Base-by-base conservation (phyloP, 768 basidiomycete genomes). In the Coprinopsis strossmayeri region DNA sequence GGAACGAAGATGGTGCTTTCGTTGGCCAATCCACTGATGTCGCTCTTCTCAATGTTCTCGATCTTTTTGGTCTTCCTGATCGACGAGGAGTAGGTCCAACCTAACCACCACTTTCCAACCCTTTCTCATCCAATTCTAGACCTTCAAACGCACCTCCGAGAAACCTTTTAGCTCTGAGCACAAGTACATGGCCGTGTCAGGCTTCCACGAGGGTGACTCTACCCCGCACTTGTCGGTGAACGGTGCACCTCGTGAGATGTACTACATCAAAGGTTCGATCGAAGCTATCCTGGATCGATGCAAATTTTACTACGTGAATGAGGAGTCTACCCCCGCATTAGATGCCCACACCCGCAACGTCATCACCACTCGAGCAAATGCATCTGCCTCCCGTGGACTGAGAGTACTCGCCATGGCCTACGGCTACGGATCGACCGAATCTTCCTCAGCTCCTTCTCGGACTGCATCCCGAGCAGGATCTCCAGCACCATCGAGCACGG, bases 1-100 rank as follows among this genome's bases (percentile, higher is more conserved):
- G 73, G 51, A 82, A 84, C 53, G 85, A 87, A 49, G 79, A 85
- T 25, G 87, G 89, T 2, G 64, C 73, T 3, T 84, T 75, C 55
- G 81, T 90, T 9, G 94, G 94, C 1, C 94, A 95, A 62, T 82
- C 89, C 5, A 97, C 94, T 0, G 94, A 98, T 58, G 92, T 96
- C 1, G 94, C 95, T 2, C 63, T 97, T 37, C 68, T 96, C 34
- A 91, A 94, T 56, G 79, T 91, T 2, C 67, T 94, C 28, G 70
- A 78, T 2, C 58, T 76, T 0, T 86, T 92, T 51, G 79, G 75
- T 0, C 58, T 88, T 21, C 64, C 73, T 12, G 92, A 96, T 60
- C 79, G 78, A 34, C 76, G 94, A 45, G 65, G 68, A 55, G 91
- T 91, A 63, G 45, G 84, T 67, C 17, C 11, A 30, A 5, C 5